Percentiles rank a stretch among this genome's conserved stretches.
Conservation (phyloP, 1,284 basidiomycete species). For the Malassezia nana region DNA sequence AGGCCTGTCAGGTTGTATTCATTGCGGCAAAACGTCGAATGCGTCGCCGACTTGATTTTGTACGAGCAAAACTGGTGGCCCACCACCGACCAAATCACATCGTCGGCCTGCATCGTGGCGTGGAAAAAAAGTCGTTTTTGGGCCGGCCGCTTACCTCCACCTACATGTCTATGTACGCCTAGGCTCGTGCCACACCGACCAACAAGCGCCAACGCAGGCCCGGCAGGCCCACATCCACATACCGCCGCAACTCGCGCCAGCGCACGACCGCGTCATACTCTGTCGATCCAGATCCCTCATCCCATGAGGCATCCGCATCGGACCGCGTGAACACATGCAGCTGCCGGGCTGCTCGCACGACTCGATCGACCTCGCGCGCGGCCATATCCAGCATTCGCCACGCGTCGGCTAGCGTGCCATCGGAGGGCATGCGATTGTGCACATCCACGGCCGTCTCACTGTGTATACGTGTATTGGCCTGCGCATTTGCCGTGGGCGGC, state of each 20-base stretch:
- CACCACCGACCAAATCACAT: constrained; percentile 46
- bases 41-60: constrained; percentile 44
- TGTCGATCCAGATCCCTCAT: not conserved
- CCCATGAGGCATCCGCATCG: not conserved
- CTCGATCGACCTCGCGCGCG: constrained; percentile 13
- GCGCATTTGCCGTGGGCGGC: constrained; percentile 3
- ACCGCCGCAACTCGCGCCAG: constrained; percentile 24
- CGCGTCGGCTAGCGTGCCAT: not conserved
- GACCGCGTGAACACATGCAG: constrained; percentile 5
- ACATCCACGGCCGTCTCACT: not conserved
- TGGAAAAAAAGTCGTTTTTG: constrained; percentile 1
- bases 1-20: constrained; percentile 98
- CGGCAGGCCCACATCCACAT: constrained; percentile 18
- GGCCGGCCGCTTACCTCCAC: not conserved
- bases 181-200: constrained; percentile 7
- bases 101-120: constrained; percentile 41
- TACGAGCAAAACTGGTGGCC: constrained; percentile 46
- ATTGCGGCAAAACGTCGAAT: constrained; percentile 82
- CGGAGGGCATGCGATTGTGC: not conserved
- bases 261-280: constrained; percentile 10
- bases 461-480: not conserved
- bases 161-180: not conserved
- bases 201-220: constrained; percentile 23
- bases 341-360: constrained; percentile 12
- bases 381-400: constrained; percentile 11